These are phyloP conservation scores for Senna tora DNA, from an alignment of 306 rosid genomes.

Conservation along the genomic window DNA sequence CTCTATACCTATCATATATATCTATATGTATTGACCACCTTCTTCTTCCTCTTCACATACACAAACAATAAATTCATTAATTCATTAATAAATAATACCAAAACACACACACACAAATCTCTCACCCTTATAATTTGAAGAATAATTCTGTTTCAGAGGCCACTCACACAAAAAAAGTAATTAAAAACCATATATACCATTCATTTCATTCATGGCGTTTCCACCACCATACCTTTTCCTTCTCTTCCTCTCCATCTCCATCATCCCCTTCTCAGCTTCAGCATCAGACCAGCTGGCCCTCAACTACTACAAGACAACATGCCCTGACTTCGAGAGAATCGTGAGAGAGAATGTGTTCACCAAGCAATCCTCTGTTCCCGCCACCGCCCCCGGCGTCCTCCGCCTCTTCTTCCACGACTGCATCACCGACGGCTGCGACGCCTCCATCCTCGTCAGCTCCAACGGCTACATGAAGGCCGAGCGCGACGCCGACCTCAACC, in stretches of 20 bases:
- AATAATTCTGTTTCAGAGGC: not conserved
- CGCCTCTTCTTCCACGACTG: slow-evolving; percentile 71
- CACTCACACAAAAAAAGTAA: not conserved
- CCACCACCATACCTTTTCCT: slow-evolving; percentile 33
- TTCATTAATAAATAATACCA: too few species aligned
- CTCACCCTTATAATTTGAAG: not conserved
- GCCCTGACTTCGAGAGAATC: slow-evolving; percentile 51
- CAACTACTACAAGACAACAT: slow-evolving; percentile 51
- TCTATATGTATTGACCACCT: not conserved
- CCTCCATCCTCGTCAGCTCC: slow-evolving; percentile 52
- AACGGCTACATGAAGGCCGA: slow-evolving; percentile 53
- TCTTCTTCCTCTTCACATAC: not conserved
- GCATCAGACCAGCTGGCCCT: slow-evolving; percentile 29
- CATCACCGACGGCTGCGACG: slow-evolving; percentile 61
- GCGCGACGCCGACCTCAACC: slow-evolving; percentile 50
- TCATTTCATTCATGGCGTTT: slow-evolving; percentile 34
- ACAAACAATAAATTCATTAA: too few species aligned
- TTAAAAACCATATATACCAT: not conserved
- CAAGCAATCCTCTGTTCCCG: slow-evolving; percentile 42
- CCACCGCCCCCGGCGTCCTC: slow-evolving; percentile 55
- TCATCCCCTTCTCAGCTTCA: slow-evolving; percentile 35
- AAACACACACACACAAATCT: not conserved
- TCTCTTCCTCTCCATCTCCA: slow-evolving; percentile 41
- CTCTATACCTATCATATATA: not conserved
- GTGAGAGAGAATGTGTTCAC: slow-evolving; percentile 37